phyloP scores from a whole-genome alignment of 106 monocot species.

The Phalaenopsis aphrodite region DNA sequence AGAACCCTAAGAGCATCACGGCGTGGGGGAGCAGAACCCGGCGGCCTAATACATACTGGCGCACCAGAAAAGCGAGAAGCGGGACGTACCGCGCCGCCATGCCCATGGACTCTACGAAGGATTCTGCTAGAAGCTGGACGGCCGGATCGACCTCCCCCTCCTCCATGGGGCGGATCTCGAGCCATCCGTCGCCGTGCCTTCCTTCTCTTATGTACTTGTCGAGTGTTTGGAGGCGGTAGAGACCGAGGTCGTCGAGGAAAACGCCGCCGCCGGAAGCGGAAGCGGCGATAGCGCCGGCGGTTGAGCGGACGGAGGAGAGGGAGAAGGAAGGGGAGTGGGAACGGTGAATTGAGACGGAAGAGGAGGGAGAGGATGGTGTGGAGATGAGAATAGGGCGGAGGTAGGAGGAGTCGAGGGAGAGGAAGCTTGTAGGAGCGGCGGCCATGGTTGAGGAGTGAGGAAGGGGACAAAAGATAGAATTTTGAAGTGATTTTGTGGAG shows the following conservation, averaged over 20 bases:
- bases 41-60: conserved; percentile 61
- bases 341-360: conserved; percentile 14
- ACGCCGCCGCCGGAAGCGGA: neutral
- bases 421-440: neutral
- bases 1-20: conserved; percentile 60
- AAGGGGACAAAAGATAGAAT: neutral
- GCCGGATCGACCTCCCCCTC: conserved; percentile 33
- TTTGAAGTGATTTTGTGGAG: neutral
- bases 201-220: conserved; percentile 17
- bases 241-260: conserved; percentile 33
- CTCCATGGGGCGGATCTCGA: conserved; percentile 50
- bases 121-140: conserved; percentile 54
- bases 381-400: conserved; percentile 18
- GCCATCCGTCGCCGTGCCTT: conserved; percentile 27
- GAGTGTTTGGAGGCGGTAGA: conserved; percentile 27
- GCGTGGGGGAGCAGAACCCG: conserved; percentile 39
- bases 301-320: conserved; percentile 2
- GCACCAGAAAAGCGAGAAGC: conserved; percentile 54
- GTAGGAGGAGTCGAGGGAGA: conserved; percentile 5
- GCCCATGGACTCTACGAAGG: conserved; percentile 50
- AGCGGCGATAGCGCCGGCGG: neutral
- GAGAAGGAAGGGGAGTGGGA: conserved; percentile 8
- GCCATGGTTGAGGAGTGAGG: neutral
- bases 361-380: conserved; percentile 13
- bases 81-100: conserved; percentile 16